phyloP scores from a whole-genome alignment of 164 flowering plant genomes.

The Cinnamomum micranthum region DNA sequence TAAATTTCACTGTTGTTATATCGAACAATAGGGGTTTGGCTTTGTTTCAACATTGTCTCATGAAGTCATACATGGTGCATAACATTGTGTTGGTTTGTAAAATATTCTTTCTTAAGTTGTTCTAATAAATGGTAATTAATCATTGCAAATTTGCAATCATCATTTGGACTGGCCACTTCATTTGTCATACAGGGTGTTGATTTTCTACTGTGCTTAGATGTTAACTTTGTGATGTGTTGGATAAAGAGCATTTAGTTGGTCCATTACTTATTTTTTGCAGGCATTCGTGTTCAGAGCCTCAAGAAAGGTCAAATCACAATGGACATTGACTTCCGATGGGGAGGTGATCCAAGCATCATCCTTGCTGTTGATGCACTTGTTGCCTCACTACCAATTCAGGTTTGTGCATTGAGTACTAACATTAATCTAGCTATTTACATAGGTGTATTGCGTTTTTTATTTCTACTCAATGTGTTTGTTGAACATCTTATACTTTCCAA shows the following conservation, averaged over 20 bases:
- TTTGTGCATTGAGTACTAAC: constrained; percentile 7
- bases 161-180: too few species aligned
- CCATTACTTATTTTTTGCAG: constrained; percentile 27
- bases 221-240: too few species aligned
- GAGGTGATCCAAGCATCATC: constrained; percentile 96
- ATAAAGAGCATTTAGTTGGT: too few species aligned
- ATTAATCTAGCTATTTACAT: background rate
- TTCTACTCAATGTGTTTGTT: background rate
- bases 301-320: constrained; percentile 95
- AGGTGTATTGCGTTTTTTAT: background rate
- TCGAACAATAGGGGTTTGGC: background rate
- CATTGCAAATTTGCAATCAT: too few species aligned
- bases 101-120: background rate
- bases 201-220: too few species aligned
- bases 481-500: background rate
- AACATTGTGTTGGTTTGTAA: background rate
- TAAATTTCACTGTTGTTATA: too few species aligned
- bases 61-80: background rate
- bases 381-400: constrained; percentile 99
- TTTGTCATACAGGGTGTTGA: too few species aligned
- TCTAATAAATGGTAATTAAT: too few species aligned
- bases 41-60: background rate
- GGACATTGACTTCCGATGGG: constrained; percentile 98
- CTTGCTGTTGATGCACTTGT: constrained; percentile 88
- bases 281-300: constrained; percentile 94